phyloP scores from a whole-genome alignment of 345 rosid species.

The Excoecaria agallocha region DNA sequence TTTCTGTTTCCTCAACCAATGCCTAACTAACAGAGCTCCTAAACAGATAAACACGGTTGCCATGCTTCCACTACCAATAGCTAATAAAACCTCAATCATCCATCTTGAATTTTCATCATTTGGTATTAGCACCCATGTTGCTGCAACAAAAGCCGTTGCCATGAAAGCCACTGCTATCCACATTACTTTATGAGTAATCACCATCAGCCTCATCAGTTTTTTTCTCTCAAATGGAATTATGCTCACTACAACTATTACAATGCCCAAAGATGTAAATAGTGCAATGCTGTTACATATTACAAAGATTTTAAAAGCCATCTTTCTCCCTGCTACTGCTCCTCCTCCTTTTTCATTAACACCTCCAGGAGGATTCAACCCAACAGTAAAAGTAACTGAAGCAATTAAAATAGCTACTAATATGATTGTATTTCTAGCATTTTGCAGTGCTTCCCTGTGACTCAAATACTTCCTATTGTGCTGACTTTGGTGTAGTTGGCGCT shows the following conservation, averaged over 20 bases:
- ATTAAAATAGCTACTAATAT: conserved; percentile 23
- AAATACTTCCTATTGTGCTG: conserved; percentile 12
- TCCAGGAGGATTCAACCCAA: conserved; percentile 29
- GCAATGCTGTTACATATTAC: conserved; percentile 37
- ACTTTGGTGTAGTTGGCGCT: background rate
- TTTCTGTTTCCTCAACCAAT: too few species aligned
- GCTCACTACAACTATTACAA: conserved; percentile 31
- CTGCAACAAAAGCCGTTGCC: conserved; percentile 37
- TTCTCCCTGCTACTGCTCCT: conserved; percentile 15
- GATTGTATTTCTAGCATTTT: conserved; percentile 31
- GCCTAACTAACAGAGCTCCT: too few species aligned
- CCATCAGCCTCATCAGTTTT: conserved; percentile 20
- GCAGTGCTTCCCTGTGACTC: conserved; percentile 20
- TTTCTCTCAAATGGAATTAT: conserved; percentile 28
- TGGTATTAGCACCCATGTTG: conserved; percentile 22
- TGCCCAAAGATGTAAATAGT: conserved; percentile 34
- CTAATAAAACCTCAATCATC: conserved; percentile 13
- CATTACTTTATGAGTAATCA: conserved; percentile 30
- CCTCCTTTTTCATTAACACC: conserved; percentile 16
- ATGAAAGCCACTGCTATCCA: conserved; percentile 38
- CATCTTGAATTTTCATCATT: conserved; percentile 12
- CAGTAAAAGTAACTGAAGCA: conserved; percentile 29
- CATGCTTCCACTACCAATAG: background rate
- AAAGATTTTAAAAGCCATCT: conserved; percentile 32
- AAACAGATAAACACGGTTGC: too few species aligned